Evolutionary conservation across 2,329 filamentous ascomycete genomes (phyloP), one percentile per base, ranked within the genome.

Genomic region (Septoria petroselini): DNA sequence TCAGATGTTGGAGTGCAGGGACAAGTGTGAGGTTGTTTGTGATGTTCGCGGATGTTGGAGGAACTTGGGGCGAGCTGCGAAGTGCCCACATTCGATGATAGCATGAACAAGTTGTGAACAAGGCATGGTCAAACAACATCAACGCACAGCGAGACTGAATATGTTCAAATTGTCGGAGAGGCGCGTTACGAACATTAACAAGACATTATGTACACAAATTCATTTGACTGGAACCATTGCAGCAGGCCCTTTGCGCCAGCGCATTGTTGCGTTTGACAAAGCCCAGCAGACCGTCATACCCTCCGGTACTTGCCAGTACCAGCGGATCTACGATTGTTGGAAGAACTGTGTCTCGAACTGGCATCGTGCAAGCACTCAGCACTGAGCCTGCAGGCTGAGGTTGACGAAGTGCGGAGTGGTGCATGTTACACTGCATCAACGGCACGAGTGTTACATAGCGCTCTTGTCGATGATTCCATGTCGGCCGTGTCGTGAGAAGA

Each of bases 151-250:
- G 37, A 39, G 6, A 21, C n/a, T 21, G 21, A 15, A 17, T 9
- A 23, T 11, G 18, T 47, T 31, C 21, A 30, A 39, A 29, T 23
- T 12, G 31, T 39, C 40, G 43, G 52, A 54, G 48, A 51, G 47
- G 48, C 52, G 42, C 45, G 48, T 29, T 47, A 53, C 34, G 54
- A 55, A 59, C 53, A 60, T 60, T 58, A 59, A 52, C 47, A 57
- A 58, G 58, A 54, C 58, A 60, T 60, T 62, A 62, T 62, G 47
- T 62, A 62, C 60, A 61, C 25, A 47, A 38, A 4, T 34, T 35
- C 42, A 33, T 21, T 33, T 23, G 33, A 35, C 21, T n/a, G 35
- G 35, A 35, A 47, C 34, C 43, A 34, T 47, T 7, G 35, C 18
- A 27, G 43, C 43, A 47, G 35, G 34, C 38, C 43, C 34, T 30